Conservation (phyloP, 768 basidiomycete species). For the Pleurotus platypus region DNA sequence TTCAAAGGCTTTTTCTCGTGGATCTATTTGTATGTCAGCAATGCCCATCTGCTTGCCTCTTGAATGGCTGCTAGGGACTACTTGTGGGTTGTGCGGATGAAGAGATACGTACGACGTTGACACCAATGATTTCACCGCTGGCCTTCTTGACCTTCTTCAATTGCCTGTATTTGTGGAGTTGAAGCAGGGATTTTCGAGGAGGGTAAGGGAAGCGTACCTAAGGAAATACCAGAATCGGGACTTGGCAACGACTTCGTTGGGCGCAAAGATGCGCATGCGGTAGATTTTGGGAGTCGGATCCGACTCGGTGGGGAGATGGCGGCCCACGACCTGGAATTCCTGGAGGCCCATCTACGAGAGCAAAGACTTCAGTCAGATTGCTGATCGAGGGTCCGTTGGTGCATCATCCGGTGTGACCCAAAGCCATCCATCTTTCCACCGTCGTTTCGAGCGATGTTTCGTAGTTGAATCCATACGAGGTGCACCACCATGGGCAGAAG, state of each 20-base stretch:
- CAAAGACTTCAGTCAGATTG: not conserved
- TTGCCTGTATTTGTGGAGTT: slow-evolving; percentile 48
- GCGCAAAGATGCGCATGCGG: slow-evolving; percentile 99
- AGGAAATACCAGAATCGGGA: slow-evolving; percentile 99
- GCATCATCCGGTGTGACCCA: not conserved
- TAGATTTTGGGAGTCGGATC: slow-evolving; percentile 97
- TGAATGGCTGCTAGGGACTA: slow-evolving; percentile 71
- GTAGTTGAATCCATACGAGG: too few species aligned
- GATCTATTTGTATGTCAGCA: slow-evolving; percentile 67
- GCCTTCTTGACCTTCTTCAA: slow-evolving; percentile 99
- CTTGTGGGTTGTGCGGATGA: slow-evolving; percentile 31
- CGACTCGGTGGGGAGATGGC: slow-evolving; percentile 91
- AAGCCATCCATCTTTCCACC: not conserved
- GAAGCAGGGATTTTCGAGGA: not conserved
- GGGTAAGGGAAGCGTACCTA: slow-evolving; percentile 43
- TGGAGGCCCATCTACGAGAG: slow-evolving; percentile 63
- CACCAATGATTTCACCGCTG: slow-evolving; percentile 97
- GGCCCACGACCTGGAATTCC: slow-evolving; percentile 97
- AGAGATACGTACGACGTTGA: slow-evolving; percentile 86
- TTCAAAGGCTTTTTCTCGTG: slow-evolving; percentile 96
- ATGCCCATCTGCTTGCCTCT: slow-evolving; percentile 83
- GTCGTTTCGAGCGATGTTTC: not conserved
- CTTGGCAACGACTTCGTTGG: slow-evolving; percentile 98
- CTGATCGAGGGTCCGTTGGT: not conserved
- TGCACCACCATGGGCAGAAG: not conserved